Base-by-base conservation (phyloP, 345 rosid genomes). In the Citrus mangshanensis region DNA sequence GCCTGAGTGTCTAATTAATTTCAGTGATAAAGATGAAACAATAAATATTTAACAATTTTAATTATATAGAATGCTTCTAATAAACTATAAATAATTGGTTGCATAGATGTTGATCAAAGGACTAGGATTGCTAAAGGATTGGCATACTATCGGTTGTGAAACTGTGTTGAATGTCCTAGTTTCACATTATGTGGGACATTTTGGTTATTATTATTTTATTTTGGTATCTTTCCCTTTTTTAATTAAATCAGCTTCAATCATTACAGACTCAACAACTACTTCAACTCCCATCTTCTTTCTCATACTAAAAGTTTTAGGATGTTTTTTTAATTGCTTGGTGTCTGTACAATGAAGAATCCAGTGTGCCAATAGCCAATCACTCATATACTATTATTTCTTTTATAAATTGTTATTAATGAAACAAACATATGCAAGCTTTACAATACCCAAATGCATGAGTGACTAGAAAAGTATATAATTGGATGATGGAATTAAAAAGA, bases 211-310 rank as follows among this genome's bases (percentile, higher is more conserved):
- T n/a, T 19, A 22, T 68, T 19, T 73, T 61, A 27, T 42, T 62
- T 9, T 22, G 40, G 62, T 61, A 12, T 27, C 49, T 74, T 30
- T 5, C 64, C 76, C 73, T 69, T 68, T 77, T 56, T 35, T 74
- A 68, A 65, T 80, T 81, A 78, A 56, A 42, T 73, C 62, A 38
- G 72, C 51, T 70, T 67, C 84, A 81, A 84, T 85, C 81, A 84
- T 87, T 78, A 68, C 80, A 70, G 59, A 68, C 74, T 63, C 79
- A 70, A 76, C 82, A 67, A 64, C 68, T 73, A 58, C 78, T 74
- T 76, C 80, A 75, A 75, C 83, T 80, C 35, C 79, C 84, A 77
- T 38, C n/a, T 66, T 22, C 54, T 7, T 7, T 10, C 58, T 5
- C 25, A 56, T 2, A 7, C 69, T 13, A 55, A 70, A 70, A 58